These are phyloP conservation scores for Stenogyne calaminthoides DNA, from an alignment of 305 asterid genomes.

Conservation along the genomic window DNA sequence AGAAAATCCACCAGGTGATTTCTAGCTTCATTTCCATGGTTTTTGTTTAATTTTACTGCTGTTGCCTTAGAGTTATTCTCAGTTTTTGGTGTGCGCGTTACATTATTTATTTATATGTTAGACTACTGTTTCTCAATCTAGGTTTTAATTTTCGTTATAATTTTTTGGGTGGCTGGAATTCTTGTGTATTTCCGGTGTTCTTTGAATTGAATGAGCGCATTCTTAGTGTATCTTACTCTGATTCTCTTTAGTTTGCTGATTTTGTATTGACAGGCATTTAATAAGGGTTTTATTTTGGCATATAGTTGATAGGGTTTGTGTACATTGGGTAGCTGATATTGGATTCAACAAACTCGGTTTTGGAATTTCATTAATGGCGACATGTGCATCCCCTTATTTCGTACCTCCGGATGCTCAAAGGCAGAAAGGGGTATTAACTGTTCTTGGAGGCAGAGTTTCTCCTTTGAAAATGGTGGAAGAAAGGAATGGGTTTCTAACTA, in stretches of 20 bases:
- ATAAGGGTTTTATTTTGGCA: constrained; percentile 25
- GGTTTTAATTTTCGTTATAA: background rate
- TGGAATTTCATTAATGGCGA: constrained; percentile 56
- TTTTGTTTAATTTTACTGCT: constrained; percentile 17
- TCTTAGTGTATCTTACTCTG: constrained; percentile 15
- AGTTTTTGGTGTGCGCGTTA: background rate
- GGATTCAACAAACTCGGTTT: constrained; percentile 19
- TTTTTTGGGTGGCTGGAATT: background rate
- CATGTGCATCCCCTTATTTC: constrained; percentile 61
- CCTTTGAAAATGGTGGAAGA: constrained; percentile 57
- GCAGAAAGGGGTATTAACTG: constrained; percentile 47
- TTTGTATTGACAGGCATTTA: constrained; percentile 17
- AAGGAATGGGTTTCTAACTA: constrained; percentile 42
- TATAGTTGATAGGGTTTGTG: constrained; percentile 29
- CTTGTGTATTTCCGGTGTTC: background rate
- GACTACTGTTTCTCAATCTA: constrained; percentile 17
- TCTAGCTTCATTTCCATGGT: constrained; percentile 23
- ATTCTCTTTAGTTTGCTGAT: constrained; percentile 14
- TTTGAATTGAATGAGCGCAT: constrained; percentile 3
- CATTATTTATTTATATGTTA: background rate
- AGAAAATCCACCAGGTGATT: constrained; percentile 23
- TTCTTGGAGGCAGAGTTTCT: constrained; percentile 56
- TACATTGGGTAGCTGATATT: constrained; percentile 25
- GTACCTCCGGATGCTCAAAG: constrained; percentile 58
- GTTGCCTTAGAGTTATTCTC: constrained; percentile 2